A percentile compares a stretch with the other conserved stretches of the same genome.
phyloP scores from a whole-genome alignment of 2,329 filamentous ascomycete species.

The Ophiostoma ips region DNA sequence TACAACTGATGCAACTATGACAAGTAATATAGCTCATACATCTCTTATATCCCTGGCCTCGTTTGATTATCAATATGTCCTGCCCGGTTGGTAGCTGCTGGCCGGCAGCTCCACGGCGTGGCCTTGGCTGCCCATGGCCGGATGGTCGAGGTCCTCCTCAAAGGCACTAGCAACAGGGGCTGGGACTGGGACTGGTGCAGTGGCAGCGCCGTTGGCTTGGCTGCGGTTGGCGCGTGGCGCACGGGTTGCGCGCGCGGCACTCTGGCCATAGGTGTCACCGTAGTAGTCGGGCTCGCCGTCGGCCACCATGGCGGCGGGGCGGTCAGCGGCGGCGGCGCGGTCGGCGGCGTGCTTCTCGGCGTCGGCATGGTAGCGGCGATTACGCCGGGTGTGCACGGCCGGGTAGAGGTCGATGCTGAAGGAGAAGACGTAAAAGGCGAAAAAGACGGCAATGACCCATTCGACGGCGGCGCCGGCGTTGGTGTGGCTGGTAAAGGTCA shows the following conservation, averaged over 20 bases:
- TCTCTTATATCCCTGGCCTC: not conserved
- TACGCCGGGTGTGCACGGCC: constrained; percentile 47
- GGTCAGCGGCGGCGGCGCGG: not conserved
- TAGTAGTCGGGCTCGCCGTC: constrained; percentile 2
- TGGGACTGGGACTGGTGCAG: not conserved
- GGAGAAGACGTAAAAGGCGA: constrained; percentile 74
- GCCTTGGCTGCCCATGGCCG: not conserved
- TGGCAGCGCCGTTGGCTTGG: not conserved
- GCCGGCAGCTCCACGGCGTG: not conserved
- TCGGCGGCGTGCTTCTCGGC: not conserved
- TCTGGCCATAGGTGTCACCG: constrained; percentile 8
- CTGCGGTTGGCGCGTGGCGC: constrained; percentile 6
- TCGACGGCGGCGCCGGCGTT: constrained; percentile 69
- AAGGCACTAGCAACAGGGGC: not conserved
- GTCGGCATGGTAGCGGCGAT: not conserved
- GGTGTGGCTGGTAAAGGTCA: constrained; percentile 31
- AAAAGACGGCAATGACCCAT: constrained; percentile 66
- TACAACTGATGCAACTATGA: too few species aligned
- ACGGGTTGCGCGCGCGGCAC: constrained; percentile 10
- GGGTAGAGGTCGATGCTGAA: constrained; percentile 83
- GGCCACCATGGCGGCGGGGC: not conserved
- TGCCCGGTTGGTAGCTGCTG: constrained; percentile 5
- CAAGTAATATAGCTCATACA: too few species aligned
- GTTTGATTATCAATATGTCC: constrained; percentile 6
- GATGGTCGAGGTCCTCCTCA: not conserved